phyloP scores from a whole-genome alignment of 768 basidiomycete genomes.

The Russula olivacea region DNA sequence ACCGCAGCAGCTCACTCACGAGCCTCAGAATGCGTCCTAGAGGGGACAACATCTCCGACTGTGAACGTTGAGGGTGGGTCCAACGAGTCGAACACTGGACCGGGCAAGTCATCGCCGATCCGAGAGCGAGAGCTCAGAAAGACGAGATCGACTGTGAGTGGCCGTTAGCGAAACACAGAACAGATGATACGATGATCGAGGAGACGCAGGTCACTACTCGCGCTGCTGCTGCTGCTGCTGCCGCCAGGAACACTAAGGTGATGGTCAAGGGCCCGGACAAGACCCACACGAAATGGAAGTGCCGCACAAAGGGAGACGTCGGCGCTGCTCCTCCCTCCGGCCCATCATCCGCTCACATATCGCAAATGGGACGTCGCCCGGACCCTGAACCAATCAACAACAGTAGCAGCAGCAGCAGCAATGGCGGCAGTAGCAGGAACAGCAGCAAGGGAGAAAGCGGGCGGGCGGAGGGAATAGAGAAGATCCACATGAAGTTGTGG shows the following conservation, averaged over 20 bases:
- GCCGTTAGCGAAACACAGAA: background rate
- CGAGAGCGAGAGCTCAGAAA: background rate
- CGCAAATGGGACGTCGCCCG: slow-evolving; percentile 1
- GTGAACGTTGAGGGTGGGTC: background rate
- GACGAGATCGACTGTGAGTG: slow-evolving; percentile 17
- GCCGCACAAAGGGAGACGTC: background rate
- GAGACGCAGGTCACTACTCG: slow-evolving; percentile 7
- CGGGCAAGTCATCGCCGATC: background rate
- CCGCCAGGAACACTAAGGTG: slow-evolving; percentile 1
- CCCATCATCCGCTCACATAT: slow-evolving; percentile 2
- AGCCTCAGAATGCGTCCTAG: background rate
- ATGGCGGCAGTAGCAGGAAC: background rate
- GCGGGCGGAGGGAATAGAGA: slow-evolving; percentile 14
- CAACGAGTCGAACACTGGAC: background rate
- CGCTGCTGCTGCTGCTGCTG: background rate
- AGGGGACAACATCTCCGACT: background rate
- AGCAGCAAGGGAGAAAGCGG: background rate
- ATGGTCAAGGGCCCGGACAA: slow-evolving; percentile 13
- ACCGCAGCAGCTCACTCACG: background rate
- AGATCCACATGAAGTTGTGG: slow-evolving; percentile 19
- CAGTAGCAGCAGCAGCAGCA: no score
- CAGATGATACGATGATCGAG: slow-evolving; percentile 1
- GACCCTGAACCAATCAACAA: background rate
- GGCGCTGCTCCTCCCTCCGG: background rate
- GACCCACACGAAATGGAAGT: slow-evolving; percentile 20